Evolutionary conservation across 2,329 filamentous ascomycete genomes (phyloP).

Genomic region (Alternaria postmessia): DNA sequence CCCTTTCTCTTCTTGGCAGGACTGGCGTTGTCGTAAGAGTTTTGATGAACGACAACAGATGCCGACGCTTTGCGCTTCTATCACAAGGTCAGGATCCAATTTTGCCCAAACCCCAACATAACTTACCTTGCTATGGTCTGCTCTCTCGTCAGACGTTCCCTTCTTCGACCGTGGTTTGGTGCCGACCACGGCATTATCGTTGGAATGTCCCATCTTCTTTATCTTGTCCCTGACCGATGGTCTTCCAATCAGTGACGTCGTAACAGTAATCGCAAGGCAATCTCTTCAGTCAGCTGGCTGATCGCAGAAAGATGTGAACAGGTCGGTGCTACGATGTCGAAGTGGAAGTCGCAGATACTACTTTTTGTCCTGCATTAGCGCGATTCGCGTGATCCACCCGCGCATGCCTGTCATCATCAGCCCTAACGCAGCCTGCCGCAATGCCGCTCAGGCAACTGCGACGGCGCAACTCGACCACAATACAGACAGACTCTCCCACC

Average conservation of each 20-base stretch:
- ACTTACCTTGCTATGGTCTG: conserved; percentile 17
- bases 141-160: too few species aligned
- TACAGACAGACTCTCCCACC: too few species aligned
- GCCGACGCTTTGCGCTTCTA: conserved; percentile 37
- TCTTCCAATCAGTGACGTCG: too few species aligned
- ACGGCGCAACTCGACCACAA: not conserved
- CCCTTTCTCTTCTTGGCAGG: conserved; percentile 29
- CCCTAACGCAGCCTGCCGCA: not conserved
- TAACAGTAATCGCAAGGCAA: too few species aligned
- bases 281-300: too few species aligned
- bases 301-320: not conserved
- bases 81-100: not conserved
- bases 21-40: conserved; percentile 9
- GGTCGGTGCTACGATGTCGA: not conserved
- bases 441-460: not conserved
- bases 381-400: conserved; percentile 7
- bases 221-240: too few species aligned
- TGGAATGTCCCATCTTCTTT: too few species aligned
- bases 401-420: conserved; percentile 14
- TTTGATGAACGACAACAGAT: conserved; percentile 28
- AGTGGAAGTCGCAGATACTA: not conserved
- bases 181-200: too few species aligned
- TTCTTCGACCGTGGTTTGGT: too few species aligned
- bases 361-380: conserved; percentile 29
- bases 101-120: too few species aligned